Evolutionary conservation across 2,329 filamentous ascomycete genomes (phyloP).

Genomic region (Penicillium sp.): DNA sequence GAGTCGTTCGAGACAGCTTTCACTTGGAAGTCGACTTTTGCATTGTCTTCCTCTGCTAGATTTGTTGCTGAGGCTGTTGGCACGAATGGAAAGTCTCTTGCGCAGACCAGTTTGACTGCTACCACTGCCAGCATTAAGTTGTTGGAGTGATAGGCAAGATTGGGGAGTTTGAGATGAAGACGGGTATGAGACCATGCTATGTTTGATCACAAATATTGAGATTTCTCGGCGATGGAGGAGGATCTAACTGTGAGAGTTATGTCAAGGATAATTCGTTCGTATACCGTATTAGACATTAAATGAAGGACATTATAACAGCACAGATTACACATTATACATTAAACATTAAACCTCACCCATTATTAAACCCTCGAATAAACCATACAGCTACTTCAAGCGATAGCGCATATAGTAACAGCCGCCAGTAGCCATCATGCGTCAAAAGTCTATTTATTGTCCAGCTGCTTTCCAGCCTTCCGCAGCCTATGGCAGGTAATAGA

Average conservation of each 20-base stretch:
- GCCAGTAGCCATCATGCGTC: background rate
- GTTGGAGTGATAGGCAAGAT: background rate
- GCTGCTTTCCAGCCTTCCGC: conserved; percentile 8
- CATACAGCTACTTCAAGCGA: background rate
- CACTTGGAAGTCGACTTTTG: background rate
- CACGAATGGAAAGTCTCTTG: background rate
- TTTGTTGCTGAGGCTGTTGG: conserved; percentile 6
- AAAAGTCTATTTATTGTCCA: background rate
- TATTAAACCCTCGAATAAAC: background rate
- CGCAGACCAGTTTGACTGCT: background rate
- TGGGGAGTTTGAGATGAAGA: background rate
- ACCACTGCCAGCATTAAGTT: background rate
- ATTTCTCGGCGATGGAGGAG: background rate
- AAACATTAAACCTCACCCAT: background rate
- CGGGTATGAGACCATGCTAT: background rate
- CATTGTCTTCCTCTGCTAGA: background rate
- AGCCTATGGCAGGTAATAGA: conserved; percentile 13
- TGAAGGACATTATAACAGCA: too few relatives aligned
- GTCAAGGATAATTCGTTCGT: too few relatives aligned
- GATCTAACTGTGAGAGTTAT: too few relatives aligned
- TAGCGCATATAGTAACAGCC: background rate
- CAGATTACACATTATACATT: conserved; percentile 1
- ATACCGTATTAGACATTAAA: too few relatives aligned
- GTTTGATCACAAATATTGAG: background rate
- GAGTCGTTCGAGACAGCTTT: conserved; percentile 3